Conservation (phyloP, 2,329 filamentous ascomycete genomes). For the Harringtonia aguacate region DNA sequence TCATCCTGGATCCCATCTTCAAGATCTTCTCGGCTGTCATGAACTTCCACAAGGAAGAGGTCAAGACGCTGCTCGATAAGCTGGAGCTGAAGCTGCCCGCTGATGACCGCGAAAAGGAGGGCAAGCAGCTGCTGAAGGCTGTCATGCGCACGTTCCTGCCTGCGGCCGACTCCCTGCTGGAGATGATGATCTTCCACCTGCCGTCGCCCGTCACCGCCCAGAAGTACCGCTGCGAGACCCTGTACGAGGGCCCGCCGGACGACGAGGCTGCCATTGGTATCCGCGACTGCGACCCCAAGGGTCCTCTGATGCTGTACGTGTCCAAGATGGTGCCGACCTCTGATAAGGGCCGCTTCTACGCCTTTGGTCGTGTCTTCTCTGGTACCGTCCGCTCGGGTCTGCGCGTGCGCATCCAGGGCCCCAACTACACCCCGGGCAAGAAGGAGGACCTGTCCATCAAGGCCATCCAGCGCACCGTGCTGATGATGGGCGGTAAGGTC, state of each 20-base stretch:
- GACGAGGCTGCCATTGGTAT: slow-evolving; percentile 92
- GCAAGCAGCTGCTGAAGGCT: slow-evolving; percentile 95
- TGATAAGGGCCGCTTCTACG: slow-evolving; percentile 99
- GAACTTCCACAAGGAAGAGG: slow-evolving; percentile 98
- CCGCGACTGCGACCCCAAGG: slow-evolving; percentile 97
- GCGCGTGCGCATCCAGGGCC: slow-evolving; percentile 99
- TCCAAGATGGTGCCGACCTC: slow-evolving; percentile 99
- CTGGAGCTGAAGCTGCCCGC: slow-evolving; percentile 80
- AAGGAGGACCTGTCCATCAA: slow-evolving; percentile 99
- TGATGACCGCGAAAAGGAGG: slow-evolving; percentile 89
- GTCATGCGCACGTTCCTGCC: slow-evolving; percentile 99
- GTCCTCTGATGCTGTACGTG: slow-evolving; percentile 98
- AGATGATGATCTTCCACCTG: slow-evolving; percentile 99
- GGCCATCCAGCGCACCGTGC: slow-evolving; percentile 97
- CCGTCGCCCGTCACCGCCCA: slow-evolving; percentile 93
- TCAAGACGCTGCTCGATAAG: slow-evolving; percentile 74
- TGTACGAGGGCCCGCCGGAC: slow-evolving; percentile 95
- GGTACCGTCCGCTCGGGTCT: slow-evolving; percentile 96
- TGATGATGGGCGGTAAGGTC: slow-evolving; percentile 99
- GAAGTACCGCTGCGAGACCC: slow-evolving; percentile 94
- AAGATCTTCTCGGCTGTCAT: slow-evolving; percentile 94
- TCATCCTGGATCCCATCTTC: slow-evolving; percentile 99
- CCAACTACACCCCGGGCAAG: slow-evolving; percentile 96
- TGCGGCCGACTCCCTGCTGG: slow-evolving; percentile 91
- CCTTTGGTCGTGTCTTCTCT: slow-evolving; percentile 99